Evolutionary conservation across 2,329 filamentous ascomycete species (phyloP).

Genomic region (Epichloe gansuensis): DNA sequence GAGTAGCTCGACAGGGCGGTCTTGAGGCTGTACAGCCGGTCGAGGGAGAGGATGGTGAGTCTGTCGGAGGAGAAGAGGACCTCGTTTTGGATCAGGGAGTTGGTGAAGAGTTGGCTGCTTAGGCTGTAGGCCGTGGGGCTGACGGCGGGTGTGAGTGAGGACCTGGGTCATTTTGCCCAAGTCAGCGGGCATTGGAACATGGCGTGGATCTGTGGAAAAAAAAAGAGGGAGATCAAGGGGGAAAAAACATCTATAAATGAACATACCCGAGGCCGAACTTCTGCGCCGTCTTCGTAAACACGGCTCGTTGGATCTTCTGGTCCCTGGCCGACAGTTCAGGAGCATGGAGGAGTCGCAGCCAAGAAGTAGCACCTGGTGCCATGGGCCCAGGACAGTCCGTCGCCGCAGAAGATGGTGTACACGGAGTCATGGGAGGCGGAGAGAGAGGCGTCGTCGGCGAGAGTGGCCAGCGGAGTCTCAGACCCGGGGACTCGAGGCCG

Average conservation of each 20-base stretch:
- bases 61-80: slow-evolving; percentile 47
- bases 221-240: background rate
- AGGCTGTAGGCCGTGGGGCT: slow-evolving; percentile 31
- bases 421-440: slow-evolving; percentile 34
- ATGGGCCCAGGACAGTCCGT: slow-evolving; percentile 20
- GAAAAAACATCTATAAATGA: too few relatives aligned
- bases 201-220: background rate
- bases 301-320: slow-evolving; percentile 33
- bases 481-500: slow-evolving; percentile 15
- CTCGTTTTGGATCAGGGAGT: slow-evolving; percentile 47
- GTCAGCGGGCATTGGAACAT: background rate
- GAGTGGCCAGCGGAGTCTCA: slow-evolving; percentile 10
- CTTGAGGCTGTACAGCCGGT: slow-evolving; percentile 53
- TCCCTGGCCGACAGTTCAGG: slow-evolving; percentile 31
- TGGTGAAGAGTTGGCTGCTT: slow-evolving; percentile 38
- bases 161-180: slow-evolving; percentile 7
- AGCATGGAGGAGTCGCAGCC: slow-evolving; percentile 38
- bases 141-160: slow-evolving; percentile 30
- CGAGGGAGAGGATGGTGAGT: slow-evolving; percentile 45
- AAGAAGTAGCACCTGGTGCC: slow-evolving; percentile 30
- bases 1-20: slow-evolving; percentile 45
- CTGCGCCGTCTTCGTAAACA: slow-evolving; percentile 39
- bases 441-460: slow-evolving; percentile 28
- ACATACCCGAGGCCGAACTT: slow-evolving; percentile 29
- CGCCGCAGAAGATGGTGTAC: slow-evolving; percentile 26